Base-by-base conservation (phyloP, 257 asterid species). In the Solanum rostratum region DNA sequence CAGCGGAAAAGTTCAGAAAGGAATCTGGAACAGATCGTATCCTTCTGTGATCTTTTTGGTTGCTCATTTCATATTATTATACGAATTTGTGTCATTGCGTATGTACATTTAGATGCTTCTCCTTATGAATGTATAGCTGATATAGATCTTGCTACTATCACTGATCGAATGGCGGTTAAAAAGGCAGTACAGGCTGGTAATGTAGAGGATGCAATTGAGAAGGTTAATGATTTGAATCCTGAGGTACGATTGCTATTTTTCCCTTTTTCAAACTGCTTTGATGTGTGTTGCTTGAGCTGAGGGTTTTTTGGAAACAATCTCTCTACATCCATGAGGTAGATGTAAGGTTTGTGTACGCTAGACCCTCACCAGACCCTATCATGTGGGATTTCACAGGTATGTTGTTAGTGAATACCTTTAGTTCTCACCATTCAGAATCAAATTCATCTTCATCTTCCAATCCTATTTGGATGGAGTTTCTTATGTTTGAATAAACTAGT, bases 1-100 rank as follows among this genome's bases (percentile, higher is more conserved):
- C 93, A 63, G 97, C 97, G 39, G 97, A 93, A 83, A 93, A 89
- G 69, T 92, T 95, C 91, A 88, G 90, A 81, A 85, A 85, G 85
- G 98, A 95, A 88, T 93, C 97, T 27, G 98, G 98, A 78, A 93
- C 97, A 76, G 95, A 92, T 82, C 97, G 98, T 95, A 95, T 94
- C 96, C 94, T 78, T 78, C 4, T 68, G 59, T 59, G 30, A 30
- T 43, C 27, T 13, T 70, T 57, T 24, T 86, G 8, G 66, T 30
- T 83, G 22, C 43, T 70, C 63, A 78, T 27, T 78, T 70, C 65
- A 39, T 71, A 29, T 43, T 37, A 68, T 82, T 71, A 18, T 59
- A 49, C 14, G 30, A 33, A 46, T 20, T 37, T 4, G 68, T 22
- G 19, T 39, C 46, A 2, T 29, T 71, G 50, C 52, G 27, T 65